A percentile compares a stretch with the other conserved stretches of the same genome.
Conservation (phyloP, 2,329 filamentous ascomycete genomes). For the Cryphonectria japonica region DNA sequence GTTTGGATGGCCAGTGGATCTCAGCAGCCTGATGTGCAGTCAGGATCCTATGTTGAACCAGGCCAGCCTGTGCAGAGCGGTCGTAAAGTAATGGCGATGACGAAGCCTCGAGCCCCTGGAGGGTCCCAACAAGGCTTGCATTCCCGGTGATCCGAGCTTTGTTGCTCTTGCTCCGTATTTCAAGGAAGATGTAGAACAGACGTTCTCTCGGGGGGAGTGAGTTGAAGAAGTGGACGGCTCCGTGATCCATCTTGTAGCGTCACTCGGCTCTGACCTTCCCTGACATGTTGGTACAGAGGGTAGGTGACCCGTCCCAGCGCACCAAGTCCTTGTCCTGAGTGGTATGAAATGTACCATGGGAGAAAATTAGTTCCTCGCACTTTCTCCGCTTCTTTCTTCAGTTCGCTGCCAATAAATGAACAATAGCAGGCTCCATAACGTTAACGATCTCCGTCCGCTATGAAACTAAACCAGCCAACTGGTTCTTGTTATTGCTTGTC, state of each 20-base stretch:
- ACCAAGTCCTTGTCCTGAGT: background rate
- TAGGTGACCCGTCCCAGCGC: background rate
- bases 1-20: background rate
- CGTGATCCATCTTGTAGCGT: constrained; percentile 12
- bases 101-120: background rate
- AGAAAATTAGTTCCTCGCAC: background rate
- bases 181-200: background rate
- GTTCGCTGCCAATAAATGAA: background rate
- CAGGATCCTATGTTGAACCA: background rate
- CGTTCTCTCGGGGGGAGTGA: constrained; percentile 1
- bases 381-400: background rate
- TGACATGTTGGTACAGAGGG: constrained; percentile 9
- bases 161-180: background rate
- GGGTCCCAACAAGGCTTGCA: background rate
- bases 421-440: background rate
- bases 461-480: constrained; percentile 13
- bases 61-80: background rate
- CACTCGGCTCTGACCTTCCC: constrained; percentile 5
- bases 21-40: background rate
- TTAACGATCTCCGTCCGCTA: background rate
- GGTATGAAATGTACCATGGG: background rate
- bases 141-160: background rate
- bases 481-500: constrained; percentile 8
- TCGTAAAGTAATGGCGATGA: background rate
- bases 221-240: constrained; percentile 8